phyloP scores from a whole-genome alignment of 345 rosid species.

The Salix suchowensis region DNA sequence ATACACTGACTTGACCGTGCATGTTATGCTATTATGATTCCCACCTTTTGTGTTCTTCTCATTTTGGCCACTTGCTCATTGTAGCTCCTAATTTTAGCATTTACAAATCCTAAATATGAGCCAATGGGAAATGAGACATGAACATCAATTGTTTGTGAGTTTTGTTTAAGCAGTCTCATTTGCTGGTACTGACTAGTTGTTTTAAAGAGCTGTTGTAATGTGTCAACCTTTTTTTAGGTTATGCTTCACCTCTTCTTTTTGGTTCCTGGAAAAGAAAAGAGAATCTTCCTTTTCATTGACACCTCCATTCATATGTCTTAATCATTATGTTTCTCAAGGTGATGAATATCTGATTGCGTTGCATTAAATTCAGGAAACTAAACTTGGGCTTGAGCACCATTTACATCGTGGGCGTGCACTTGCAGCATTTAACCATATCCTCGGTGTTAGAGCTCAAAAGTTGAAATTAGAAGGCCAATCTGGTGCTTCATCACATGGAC shows the following conservation, averaged over 20 bases:
- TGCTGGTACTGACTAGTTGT: neutral
- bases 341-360: slow-evolving; percentile 4
- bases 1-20: neutral
- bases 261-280: neutral
- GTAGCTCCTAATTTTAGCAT: neutral
- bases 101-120: neutral
- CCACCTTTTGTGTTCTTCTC: neutral
- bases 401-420: slow-evolving; percentile 96
- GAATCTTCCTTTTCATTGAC: neutral
- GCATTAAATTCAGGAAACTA: slow-evolving; percentile 58
- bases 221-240: neutral
- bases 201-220: neutral
- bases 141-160: neutral
- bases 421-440: slow-evolving; percentile 85
- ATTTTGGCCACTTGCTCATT: neutral
- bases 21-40: neutral
- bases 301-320: neutral
- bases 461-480: slow-evolving; percentile 61
- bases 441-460: slow-evolving; percentile 61
- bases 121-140: neutral
- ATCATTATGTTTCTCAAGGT: neutral
- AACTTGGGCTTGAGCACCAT: slow-evolving; percentile 81
- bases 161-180: neutral
- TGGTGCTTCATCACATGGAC: slow-evolving; percentile 45
- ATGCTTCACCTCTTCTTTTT: neutral